phyloP scores from a whole-genome alignment of 2,329 filamentous ascomycete species.

The Lecanicillium sp. region DNA sequence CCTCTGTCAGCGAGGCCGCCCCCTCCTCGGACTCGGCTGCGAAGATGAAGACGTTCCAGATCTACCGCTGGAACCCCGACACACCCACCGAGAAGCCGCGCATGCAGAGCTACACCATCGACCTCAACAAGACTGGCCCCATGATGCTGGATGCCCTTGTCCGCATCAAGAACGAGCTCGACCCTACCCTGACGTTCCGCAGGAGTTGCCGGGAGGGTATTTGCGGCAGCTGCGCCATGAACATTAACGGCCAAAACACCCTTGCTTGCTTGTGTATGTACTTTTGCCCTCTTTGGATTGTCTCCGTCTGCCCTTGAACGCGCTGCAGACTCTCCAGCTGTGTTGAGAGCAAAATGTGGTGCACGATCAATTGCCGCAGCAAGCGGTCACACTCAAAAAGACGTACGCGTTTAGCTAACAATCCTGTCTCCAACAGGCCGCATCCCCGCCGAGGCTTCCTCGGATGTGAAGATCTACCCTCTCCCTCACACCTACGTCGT shows the following conservation, averaged over 20 bases:
- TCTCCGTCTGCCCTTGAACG: constrained; percentile 2
- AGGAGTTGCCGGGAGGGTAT: constrained; percentile 96
- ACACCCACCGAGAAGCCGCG: constrained; percentile 83
- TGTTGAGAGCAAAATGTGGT: too few relatives aligned
- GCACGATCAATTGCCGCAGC: too few relatives aligned
- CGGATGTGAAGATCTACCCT: constrained; percentile 92
- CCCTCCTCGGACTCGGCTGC: constrained; percentile 48
- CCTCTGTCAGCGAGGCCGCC: constrained; percentile 50
- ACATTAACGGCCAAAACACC: constrained; percentile 98
- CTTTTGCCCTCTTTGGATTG: too few relatives aligned
- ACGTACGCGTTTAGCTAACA: constrained; percentile 18
- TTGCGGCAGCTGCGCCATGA: constrained; percentile 98
- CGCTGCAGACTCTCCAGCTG: constrained; percentile 8
- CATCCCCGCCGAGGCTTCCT: constrained; percentile 73
- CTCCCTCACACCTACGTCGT: constrained; percentile 98
- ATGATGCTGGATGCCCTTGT: constrained; percentile 98
- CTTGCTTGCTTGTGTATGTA: constrained; percentile 90
- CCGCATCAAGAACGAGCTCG: constrained; percentile 97
- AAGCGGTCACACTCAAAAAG: too few relatives aligned
- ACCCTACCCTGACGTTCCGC: constrained; percentile 93
- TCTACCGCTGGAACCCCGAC: constrained; percentile 99
- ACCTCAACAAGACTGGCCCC: constrained; percentile 97
- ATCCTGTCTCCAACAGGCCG: constrained; percentile 54
- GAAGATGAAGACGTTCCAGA: constrained; percentile 87
- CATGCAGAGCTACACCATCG: constrained; percentile 92